Evolutionary conservation across 495 filamentous ascomycete species (phyloP).

Genomic region (Penicillium alfredii): DNA sequence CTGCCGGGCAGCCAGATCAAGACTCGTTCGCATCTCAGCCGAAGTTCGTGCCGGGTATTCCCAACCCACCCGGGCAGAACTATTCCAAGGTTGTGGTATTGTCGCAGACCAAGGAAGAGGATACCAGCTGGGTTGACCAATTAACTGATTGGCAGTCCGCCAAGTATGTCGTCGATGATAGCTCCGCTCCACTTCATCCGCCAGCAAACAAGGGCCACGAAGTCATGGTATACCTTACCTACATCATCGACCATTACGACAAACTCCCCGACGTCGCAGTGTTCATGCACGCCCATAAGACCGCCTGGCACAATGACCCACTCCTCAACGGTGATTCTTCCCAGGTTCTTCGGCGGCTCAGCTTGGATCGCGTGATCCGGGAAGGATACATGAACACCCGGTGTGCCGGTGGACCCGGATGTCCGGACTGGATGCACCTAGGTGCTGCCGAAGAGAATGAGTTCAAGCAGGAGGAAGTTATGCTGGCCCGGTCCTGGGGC

Average conservation of each 20-base stretch:
- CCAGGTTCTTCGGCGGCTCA: slow-evolving; percentile 49
- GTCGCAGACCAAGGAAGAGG: slow-evolving; percentile 48
- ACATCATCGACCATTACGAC: slow-evolving; percentile 68
- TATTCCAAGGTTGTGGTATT: slow-evolving; percentile 54
- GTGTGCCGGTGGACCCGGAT: slow-evolving; percentile 56
- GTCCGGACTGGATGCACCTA: slow-evolving; percentile 62
- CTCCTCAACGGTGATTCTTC: slow-evolving; percentile 44
- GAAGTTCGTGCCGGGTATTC: slow-evolving; percentile 32
- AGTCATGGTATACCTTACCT: slow-evolving; percentile 68
- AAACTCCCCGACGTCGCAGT: slow-evolving; percentile 59
- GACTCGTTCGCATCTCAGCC: slow-evolving; percentile 29
- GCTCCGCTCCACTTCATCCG: slow-evolving; percentile 53
- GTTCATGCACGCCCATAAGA: slow-evolving; percentile 65
- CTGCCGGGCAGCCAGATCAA: slow-evolving; percentile 11
- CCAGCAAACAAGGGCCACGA: slow-evolving; percentile 73
- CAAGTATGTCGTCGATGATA: slow-evolving; percentile 62
- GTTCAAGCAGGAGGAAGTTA: slow-evolving; percentile 55
- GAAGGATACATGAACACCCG: slow-evolving; percentile 63
- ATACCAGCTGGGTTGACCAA: slow-evolving; percentile 55
- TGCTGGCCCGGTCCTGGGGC: slow-evolving; percentile 49
- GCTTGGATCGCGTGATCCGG: slow-evolving; percentile 46
- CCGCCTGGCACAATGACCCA: slow-evolving; percentile 60
- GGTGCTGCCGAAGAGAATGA: slow-evolving; percentile 42
- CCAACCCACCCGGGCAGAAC: slow-evolving; percentile 35
- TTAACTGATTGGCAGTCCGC: slow-evolving; percentile 50